Percentiles rank a stretch among this genome's conserved stretches.
Evolutionary conservation across 139 green algal species (phyloP).

Genomic region (Asterochloris sp.): DNA sequence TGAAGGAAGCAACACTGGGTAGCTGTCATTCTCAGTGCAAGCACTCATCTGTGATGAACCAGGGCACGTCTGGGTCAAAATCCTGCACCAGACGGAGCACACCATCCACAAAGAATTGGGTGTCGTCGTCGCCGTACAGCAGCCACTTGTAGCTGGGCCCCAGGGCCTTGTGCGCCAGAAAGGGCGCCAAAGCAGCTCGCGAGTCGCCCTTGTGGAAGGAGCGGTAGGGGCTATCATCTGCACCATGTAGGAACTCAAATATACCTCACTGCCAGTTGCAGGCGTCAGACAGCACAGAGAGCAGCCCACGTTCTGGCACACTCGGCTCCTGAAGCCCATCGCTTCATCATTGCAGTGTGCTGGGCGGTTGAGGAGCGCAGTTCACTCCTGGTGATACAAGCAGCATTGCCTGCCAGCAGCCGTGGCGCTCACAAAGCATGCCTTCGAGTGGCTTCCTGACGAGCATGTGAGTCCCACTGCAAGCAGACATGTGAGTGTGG

Average conservation of each 20-base stretch:
- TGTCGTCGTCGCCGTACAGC: conserved; percentile 42
- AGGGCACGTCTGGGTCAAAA: conserved; percentile 33
- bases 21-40: too few species aligned
- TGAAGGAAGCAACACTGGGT: too few species aligned
- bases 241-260: conserved; percentile 1
- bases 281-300: not conserved
- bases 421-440: too few species aligned
- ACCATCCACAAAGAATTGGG: conserved; percentile 31
- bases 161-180: conserved; percentile 24
- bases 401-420: too few species aligned
- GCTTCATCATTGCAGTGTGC: too few species aligned
- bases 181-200: conserved; percentile 30
- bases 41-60: conserved; percentile 30
- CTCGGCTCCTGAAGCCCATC: not conserved
- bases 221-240: conserved; percentile 18
- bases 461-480: too few species aligned
- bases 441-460: too few species aligned
- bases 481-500: too few species aligned
- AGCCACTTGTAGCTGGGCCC: conserved; percentile 36
- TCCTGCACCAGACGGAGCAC: conserved; percentile 17
- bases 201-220: conserved; percentile 28
- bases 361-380: not conserved
- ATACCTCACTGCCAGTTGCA: not conserved
- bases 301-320: not conserved
- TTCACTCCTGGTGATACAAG: not conserved